These are phyloP conservation scores for Saturnispora ahearnii DNA, from an alignment of 805 yeast species.

Conservation along the genomic window DNA sequence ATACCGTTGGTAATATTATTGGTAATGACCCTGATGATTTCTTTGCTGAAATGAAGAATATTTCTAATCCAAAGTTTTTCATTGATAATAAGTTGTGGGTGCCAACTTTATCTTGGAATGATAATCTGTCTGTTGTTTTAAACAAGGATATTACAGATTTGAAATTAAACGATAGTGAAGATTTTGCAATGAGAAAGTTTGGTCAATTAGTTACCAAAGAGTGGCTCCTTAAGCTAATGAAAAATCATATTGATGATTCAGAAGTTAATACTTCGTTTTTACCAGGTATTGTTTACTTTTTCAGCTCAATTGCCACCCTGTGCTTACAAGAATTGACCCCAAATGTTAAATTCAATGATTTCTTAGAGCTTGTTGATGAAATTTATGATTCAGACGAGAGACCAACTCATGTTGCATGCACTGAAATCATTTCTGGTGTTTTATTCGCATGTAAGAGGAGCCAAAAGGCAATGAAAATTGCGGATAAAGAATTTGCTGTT, in stretches of 20 bases:
- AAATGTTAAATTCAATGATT: constrained; percentile 39
- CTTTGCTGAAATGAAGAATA: constrained; percentile 42
- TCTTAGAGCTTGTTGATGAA: constrained; percentile 40
- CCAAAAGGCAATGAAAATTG: constrained; percentile 23
- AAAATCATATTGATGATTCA: constrained; percentile 52
- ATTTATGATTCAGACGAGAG: constrained; percentile 59
- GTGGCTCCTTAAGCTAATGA: constrained; percentile 49
- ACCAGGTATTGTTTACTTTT: constrained; percentile 52
- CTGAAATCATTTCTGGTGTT: constrained; percentile 64
- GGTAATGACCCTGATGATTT: constrained; percentile 29
- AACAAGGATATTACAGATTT: constrained; percentile 24
- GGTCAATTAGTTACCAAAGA: constrained; percentile 40
- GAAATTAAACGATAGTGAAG: constrained; percentile 36
- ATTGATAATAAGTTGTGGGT: constrained; percentile 47
- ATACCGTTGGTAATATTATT: constrained; percentile 10
- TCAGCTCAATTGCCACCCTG: constrained; percentile 41
- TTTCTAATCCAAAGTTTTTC: constrained; percentile 39
- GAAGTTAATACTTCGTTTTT: constrained; percentile 62
- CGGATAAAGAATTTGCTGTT: constrained; percentile 39
- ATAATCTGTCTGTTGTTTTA: constrained; percentile 37
- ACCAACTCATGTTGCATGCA: constrained; percentile 62
- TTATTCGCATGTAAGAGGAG: constrained; percentile 39
- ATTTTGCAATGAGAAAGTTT: constrained; percentile 31
- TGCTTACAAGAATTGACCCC: constrained; percentile 37
- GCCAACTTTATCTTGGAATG: constrained; percentile 77